A percentile compares a stretch with the other conserved stretches of the same genome.
These are phyloP conservation scores for Oidiodendron maius DNA, from an alignment of 495 filamentous ascomycete species.

Conservation along the genomic window DNA sequence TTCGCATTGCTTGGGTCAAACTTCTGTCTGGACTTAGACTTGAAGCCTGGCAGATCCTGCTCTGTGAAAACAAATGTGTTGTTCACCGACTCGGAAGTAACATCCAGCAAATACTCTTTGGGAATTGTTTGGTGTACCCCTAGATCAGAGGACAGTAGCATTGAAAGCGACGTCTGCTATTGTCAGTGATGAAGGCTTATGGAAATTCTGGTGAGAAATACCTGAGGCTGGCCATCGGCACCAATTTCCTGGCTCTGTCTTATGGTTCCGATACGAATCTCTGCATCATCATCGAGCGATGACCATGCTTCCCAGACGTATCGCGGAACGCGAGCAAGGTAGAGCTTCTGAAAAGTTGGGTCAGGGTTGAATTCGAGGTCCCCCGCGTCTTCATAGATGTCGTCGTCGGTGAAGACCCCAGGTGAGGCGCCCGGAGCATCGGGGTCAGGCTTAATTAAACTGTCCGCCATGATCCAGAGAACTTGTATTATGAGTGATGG, in stretches of 20 bases:
- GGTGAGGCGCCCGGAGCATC: conserved; percentile 54
- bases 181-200: conserved; percentile 2
- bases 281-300: conserved; percentile 43
- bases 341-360: conserved; percentile 41
- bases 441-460: conserved; percentile 61
- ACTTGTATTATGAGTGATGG: conserved; percentile 5
- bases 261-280: conserved; percentile 69
- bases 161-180: conserved; percentile 34
- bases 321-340: conserved; percentile 70
- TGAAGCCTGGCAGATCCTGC: conserved; percentile 79
- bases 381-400: conserved; percentile 81
- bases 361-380: conserved; percentile 69
- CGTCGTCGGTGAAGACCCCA: conserved; percentile 54
- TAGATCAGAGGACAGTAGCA: conserved; percentile 44
- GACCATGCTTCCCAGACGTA: conserved; percentile 70
- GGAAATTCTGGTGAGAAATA: conserved; percentile 16
- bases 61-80: conserved; percentile 92
- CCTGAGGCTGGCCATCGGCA: conserved; percentile 46
- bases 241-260: conserved; percentile 49
- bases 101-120: conserved; percentile 74
- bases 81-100: conserved; percentile 52
- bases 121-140: conserved; percentile 61
- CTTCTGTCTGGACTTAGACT: conserved; percentile 47
- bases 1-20: conserved; percentile 41
- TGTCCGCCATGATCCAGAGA: conserved; percentile 32